Base-by-base conservation (phyloP, 495 filamentous ascomycete genomes). In the Glutinoglossum americanum region DNA sequence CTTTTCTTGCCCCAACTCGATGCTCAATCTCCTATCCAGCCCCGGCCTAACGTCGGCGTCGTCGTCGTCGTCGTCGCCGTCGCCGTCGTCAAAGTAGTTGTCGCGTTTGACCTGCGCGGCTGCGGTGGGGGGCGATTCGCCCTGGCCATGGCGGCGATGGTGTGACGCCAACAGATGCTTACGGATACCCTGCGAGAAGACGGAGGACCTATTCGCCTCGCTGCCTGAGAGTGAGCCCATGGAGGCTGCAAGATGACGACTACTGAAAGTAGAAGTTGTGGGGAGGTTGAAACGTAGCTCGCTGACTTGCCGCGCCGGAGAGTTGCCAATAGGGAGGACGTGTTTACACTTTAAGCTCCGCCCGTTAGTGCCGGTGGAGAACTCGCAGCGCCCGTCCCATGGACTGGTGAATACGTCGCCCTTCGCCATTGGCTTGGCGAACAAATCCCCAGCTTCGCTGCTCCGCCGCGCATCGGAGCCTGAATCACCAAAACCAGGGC, bases 271-370 rank as follows among this genome's bases (percentile, higher is more conserved):
- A 53, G 49, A 53, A 53, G 49, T 8, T 17, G 73, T 76, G 15
- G 87, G 86, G 0, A 87, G 76, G 67, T 93, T 95, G 75, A 93
- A 94, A 35, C 89, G 80, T 57, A 95, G 70, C 68, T 95, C 89
- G 64, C 87, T 89, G 10, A 90, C 78, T 21, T 45, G 41, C 17
- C 37, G 37, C 9, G 41, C 41, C 0, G 41, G 19, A 21, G 17
- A 0, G 41, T 21, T 23, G 9, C 17, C 3, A 3, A 4, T 13
- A 45, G 41, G 41, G 41, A 81, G 51, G 21, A 58, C 70, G 64
- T 94, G 86, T 58, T 82, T 83, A 72, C 86, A 92, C 66, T 71
- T 86, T 0, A 95, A 69, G 55, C 76, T 81, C 51, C 82, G 76
- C 21, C 88, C 87, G 35, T 77, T 81, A 35, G 79, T 74, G 58